A percentile compares a stretch with the other conserved stretches of the same genome.
Conservation (phyloP, 495 filamentous ascomycete genomes). For the Lindgomyces ingoldianus region DNA sequence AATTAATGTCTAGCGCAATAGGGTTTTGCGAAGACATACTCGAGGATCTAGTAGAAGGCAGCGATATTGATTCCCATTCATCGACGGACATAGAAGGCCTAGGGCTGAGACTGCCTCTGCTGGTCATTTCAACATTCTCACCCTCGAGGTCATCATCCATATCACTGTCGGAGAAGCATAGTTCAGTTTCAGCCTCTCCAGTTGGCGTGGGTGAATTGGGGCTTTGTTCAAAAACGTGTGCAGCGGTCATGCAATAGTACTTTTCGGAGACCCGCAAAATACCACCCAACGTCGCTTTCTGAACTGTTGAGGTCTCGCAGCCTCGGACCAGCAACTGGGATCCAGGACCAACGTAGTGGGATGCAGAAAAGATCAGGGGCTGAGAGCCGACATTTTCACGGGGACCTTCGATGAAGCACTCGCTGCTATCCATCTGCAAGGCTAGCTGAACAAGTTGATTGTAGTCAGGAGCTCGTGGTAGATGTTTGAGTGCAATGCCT, state of each 20-base stretch:
- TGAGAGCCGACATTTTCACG: background rate
- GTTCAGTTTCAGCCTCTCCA: background rate
- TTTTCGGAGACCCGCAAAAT: background rate
- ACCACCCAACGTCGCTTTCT: constrained; percentile 16
- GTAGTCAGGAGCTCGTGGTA: constrained; percentile 8
- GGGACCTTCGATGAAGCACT: background rate
- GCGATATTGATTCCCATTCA: too few species aligned
- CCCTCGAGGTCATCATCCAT: constrained; percentile 9
- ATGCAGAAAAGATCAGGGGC: background rate
- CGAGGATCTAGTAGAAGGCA: too few species aligned
- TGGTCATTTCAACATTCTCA: constrained; percentile 21
- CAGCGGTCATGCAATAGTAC: constrained; percentile 16
- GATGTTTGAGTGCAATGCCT: constrained; percentile 2
- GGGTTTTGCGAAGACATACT: too few species aligned
- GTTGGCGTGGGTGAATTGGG: background rate
- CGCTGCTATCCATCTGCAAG: background rate
- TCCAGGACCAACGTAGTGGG: background rate
- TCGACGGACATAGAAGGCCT: too few species aligned
- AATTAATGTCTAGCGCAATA: too few species aligned
- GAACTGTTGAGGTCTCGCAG: background rate
- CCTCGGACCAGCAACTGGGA: background rate
- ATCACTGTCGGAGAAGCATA: background rate
- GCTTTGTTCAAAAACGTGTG: constrained; percentile 5
- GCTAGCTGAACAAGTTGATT: constrained; percentile 18
- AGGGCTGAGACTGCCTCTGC: constrained; percentile 17